Base-by-base conservation (phyloP, 768 basidiomycete genomes). In the Sarcodon aspratus region DNA sequence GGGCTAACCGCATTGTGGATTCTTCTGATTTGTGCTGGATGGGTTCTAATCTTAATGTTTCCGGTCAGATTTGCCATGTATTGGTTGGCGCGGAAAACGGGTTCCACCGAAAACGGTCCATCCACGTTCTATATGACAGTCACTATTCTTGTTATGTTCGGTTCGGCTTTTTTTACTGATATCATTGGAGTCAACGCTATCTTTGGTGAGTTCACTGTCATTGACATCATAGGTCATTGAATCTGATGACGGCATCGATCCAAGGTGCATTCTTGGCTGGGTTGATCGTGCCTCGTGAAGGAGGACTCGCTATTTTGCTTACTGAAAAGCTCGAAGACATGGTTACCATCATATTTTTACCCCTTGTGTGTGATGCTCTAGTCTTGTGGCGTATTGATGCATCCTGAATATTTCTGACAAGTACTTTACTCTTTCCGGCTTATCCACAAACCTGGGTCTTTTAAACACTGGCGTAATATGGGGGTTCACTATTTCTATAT, bases 281-380 rank as follows among this genome's bases (percentile, higher is more conserved):
- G 1, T 61, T 87, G 42, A 76, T 85, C 48, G 82, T 97, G 7
- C 95, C 96, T 2, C 79, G 91, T 31, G 85, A 93, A 57, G 88
- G 89, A 3, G 85, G 85, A 3, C 79, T 99, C 34, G 79, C 85
- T 0, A 88, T 93, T 46, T 72, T 82, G 0, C 68, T 98, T n/a
- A 92, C 89, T 0, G 90, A 95, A 57, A 97, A 95, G 59, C 68
- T 98, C n/a, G 96, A 99, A 66, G 95, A 97, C 65, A 81, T 95
- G 76, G 87, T 94, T 2, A 67, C 87, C 0, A 83, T 94, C 51
- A 80, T 94, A 40, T 94, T 96, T 66, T 67, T 96, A 10, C 93
- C 93, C 3, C 68, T 95, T 46, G 87, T 89, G 59, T 52, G 72
- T 63, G 9, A 46, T 34, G 49, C 13, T 31, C 33, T 18, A 21